Evolutionary conservation across 768 basidiomycete species (phyloP).

Genomic region (Lentinula lateritia): DNA sequence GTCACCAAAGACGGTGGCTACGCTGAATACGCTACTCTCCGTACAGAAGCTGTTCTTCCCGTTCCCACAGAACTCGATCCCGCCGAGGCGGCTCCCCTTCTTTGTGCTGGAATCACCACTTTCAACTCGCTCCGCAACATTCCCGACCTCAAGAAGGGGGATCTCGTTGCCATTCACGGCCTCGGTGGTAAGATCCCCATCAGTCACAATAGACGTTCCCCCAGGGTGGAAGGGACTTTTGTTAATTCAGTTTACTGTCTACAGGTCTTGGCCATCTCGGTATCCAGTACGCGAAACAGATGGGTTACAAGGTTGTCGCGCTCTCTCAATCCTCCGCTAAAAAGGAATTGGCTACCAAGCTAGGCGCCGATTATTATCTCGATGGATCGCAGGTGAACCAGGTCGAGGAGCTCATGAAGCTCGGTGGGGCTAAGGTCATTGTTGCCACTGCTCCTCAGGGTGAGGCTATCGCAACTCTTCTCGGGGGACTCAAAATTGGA

Average conservation of each 20-base stretch:
- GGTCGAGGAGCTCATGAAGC: constrained; percentile 2
- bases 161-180: neutral
- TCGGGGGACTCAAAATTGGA: neutral
- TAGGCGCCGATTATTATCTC: neutral
- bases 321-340: neutral
- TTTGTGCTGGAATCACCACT: neutral
- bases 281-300: constrained; percentile 1
- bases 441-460: neutral
- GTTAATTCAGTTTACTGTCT: too few species aligned
- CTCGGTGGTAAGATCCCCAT: neutral
- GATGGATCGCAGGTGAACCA: constrained; percentile 1
- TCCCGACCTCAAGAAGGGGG: neutral
- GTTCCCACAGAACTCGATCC: neutral
- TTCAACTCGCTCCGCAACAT: neutral
- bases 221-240: too few species aligned
- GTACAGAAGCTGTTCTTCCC: neutral
- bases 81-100: neutral
- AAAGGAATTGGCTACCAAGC: neutral
- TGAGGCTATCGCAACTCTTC: neutral
- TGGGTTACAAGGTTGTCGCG: neutral
- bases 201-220: too few species aligned
- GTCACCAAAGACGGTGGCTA: neutral
- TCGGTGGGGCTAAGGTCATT: neutral
- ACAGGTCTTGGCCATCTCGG: neutral
- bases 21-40: neutral